These are phyloP conservation scores for Crepidotus variabilis DNA, from an alignment of 768 basidiomycete genomes.

Conservation along the genomic window DNA sequence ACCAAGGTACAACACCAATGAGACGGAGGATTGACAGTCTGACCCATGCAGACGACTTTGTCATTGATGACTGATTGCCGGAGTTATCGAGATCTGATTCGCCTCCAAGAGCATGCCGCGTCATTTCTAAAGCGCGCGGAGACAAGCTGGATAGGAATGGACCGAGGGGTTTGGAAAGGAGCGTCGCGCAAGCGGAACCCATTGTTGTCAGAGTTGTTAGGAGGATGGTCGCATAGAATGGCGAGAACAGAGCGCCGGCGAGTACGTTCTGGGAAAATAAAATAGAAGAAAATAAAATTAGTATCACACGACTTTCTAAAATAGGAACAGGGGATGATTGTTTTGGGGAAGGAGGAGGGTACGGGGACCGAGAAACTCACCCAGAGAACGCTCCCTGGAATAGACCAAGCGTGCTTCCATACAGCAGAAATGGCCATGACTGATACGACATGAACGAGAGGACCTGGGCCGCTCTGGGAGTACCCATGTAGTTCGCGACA, in stretches of 20 bases:
- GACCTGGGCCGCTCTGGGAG: conserved; percentile 61
- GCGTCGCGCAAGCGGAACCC: conserved; percentile 79
- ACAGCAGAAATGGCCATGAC: conserved; percentile 82
- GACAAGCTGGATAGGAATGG: conserved; percentile 79
- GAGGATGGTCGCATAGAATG: conserved; percentile 74
- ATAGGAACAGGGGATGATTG: conserved; percentile 8
- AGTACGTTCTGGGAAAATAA: conserved; percentile 78
- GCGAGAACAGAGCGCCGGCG: conserved; percentile 82
- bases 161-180: conserved; percentile 78
- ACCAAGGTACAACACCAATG: conserved; percentile 94
- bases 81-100: conserved; percentile 45
- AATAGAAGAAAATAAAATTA: conserved; percentile 10
- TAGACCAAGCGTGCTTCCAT: conserved; percentile 98
- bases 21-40: conserved; percentile 84
- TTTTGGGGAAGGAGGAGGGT: neutral
- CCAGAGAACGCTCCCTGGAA: conserved; percentile 92
- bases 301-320: conserved; percentile 12
- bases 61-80: conserved; percentile 15
- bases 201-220: conserved; percentile 83
- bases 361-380: conserved; percentile 38
- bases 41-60: conserved; percentile 64
- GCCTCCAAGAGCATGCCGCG: conserved; percentile 75
- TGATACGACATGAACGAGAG: conserved; percentile 72
- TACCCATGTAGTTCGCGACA: conserved; percentile 76
- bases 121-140: conserved; percentile 82